phyloP scores from a whole-genome alignment of 2,329 filamentous ascomycete genomes.

The Raffaelea deltoideospora region DNA sequence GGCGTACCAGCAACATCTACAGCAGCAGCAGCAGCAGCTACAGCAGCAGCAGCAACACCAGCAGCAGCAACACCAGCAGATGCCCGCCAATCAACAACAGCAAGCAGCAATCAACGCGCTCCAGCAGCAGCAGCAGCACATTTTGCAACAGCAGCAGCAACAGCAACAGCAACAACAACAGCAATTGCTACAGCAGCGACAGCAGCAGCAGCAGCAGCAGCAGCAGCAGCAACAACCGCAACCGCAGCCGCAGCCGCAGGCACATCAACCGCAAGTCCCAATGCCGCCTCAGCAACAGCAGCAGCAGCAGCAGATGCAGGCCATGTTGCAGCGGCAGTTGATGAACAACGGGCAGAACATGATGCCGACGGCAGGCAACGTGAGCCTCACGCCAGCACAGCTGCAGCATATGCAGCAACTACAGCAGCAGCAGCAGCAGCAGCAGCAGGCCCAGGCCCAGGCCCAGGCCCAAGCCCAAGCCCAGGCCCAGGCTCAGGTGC shows the following conservation, averaged over 20 bases:
- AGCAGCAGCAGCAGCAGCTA: conserved; percentile 17
- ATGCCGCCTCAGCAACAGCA: conserved; percentile 23
- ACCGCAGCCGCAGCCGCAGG: conserved; percentile 21
- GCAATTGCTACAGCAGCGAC: conserved; percentile 23
- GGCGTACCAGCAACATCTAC: conserved; percentile 1
- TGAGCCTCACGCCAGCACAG: conserved; percentile 16
- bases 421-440: conserved; percentile 12
- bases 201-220: conserved; percentile 19
- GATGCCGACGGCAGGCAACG: conserved; percentile 12
- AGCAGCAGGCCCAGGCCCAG: conserved; percentile 11
- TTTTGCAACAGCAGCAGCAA: conserved; percentile 11
- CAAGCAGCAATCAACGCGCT: too few relatives aligned
- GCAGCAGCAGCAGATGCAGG: conserved; percentile 17
- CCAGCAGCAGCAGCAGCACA: conserved; percentile 13
- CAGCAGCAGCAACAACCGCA: conserved; percentile 15
- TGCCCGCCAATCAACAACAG: conserved; percentile 11
- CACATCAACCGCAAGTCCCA: too few relatives aligned
- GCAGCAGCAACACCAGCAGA: conserved; percentile 18
- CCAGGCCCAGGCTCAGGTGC: conserved; percentile 11
- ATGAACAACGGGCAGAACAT: conserved; percentile 12
- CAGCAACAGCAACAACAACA: conserved; percentile 23
- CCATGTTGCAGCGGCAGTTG: conserved; percentile 19
- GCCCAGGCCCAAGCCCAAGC: too few relatives aligned
- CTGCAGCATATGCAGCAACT: conserved; percentile 13
- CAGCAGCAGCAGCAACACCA: conserved; percentile 20